phyloP scores from a whole-genome alignment of 2,329 filamentous ascomycete genomes.

The Amphichorda felina region DNA sequence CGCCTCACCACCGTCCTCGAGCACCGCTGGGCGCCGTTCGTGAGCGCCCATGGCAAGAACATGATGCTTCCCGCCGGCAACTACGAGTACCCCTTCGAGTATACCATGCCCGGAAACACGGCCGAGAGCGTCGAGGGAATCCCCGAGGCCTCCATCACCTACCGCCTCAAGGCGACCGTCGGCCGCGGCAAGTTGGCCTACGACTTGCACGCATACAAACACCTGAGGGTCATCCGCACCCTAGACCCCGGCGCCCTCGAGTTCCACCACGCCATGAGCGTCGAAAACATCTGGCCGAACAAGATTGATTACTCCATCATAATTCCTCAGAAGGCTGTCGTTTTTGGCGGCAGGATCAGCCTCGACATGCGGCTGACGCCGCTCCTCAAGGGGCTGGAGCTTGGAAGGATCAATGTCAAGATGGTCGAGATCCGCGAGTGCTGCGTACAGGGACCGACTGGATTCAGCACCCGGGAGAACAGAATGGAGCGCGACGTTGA shows the following conservation, averaged over 20 bases:
- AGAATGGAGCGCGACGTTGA: slow-evolving; percentile 54
- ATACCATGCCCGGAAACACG: slow-evolving; percentile 57
- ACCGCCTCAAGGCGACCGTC: slow-evolving; percentile 83
- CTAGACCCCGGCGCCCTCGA: slow-evolving; percentile 66
- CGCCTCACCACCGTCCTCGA: slow-evolving; percentile 49
- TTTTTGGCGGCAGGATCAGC: slow-evolving; percentile 79
- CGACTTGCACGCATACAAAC: slow-evolving; percentile 71
- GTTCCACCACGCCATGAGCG: slow-evolving; percentile 79
- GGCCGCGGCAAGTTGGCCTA: slow-evolving; percentile 79
- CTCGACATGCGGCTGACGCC: slow-evolving; percentile 82
- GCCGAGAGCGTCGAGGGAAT: slow-evolving; percentile 89
- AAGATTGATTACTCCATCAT: slow-evolving; percentile 94
- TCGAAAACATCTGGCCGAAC: slow-evolving; percentile 96
- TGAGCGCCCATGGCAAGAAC: slow-evolving; percentile 41
- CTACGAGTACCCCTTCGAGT: slow-evolving; percentile 74
- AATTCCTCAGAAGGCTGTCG: slow-evolving; percentile 85
- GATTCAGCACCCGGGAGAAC: slow-evolving; percentile 39
- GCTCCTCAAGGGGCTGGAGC: slow-evolving; percentile 73
- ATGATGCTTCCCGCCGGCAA: slow-evolving; percentile 58
- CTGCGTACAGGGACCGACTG: slow-evolving; percentile 33
- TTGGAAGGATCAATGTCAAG: slow-evolving; percentile 72
- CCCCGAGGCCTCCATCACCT: slow-evolving; percentile 75
- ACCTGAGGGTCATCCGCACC: slow-evolving; percentile 66
- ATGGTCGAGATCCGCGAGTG: slow-evolving; percentile 71
- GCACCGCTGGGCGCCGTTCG: slow-evolving; percentile 59